A percentile compares a stretch with the other conserved stretches of the same genome.
Conservation (phyloP, 192 early-diverging fungal genomes). For the Coemansia sp. region DNA sequence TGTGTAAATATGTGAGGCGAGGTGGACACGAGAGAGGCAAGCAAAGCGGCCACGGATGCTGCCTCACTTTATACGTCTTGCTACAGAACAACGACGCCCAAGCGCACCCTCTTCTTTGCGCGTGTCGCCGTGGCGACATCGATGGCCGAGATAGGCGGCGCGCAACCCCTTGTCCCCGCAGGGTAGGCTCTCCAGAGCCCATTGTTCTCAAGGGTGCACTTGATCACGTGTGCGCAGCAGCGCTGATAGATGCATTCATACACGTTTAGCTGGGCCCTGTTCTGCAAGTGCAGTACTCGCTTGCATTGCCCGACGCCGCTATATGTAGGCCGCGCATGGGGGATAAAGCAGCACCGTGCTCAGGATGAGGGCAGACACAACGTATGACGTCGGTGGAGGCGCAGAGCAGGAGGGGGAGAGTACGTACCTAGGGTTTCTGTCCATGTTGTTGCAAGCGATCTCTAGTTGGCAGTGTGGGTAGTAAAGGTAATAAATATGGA, state of each 20-base stretch:
- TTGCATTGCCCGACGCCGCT: neutral
- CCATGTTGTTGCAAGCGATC: slow-evolving; percentile 7
- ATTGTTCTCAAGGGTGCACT: slow-evolving; percentile 4
- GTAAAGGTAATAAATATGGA: neutral
- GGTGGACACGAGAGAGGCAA: neutral
- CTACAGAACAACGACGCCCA: neutral
- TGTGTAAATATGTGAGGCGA: neutral
- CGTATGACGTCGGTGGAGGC: neutral
- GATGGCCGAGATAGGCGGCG: neutral
- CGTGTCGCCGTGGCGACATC: slow-evolving; percentile 4
- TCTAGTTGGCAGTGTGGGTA: neutral
- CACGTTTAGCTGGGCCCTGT: slow-evolving; percentile 2
- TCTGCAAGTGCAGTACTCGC: neutral
- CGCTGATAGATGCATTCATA: slow-evolving; percentile 7
- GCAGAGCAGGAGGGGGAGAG: neutral
- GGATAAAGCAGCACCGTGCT: neutral
- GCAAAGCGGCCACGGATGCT: neutral
- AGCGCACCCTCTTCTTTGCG: neutral
- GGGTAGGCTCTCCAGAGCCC: neutral
- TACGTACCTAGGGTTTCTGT: slow-evolving; percentile 10
- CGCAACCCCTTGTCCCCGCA: slow-evolving; percentile 13
- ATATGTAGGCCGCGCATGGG: neutral
- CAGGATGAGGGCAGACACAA: neutral
- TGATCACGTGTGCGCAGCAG: slow-evolving; percentile 9
- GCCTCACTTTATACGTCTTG: slow-evolving; percentile 2